Base-by-base conservation (phyloP, 768 basidiomycete genomes). In the Mrakia blollopis region DNA sequence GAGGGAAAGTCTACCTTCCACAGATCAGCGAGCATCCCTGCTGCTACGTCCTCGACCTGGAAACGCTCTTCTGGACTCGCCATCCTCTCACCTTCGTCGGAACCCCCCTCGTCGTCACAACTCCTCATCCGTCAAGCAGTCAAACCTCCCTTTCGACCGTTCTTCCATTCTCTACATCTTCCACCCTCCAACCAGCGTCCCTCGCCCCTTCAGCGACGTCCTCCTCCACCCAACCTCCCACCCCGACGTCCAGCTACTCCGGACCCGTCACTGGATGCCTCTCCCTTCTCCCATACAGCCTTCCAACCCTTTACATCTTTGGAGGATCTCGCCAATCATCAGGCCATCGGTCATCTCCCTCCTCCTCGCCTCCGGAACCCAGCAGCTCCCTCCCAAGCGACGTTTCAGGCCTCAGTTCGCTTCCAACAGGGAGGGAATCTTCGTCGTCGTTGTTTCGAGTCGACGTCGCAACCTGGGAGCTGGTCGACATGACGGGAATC, bases 1-100 rank as follows among this genome's bases (percentile, higher is more conserved):
- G 71, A 28, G 47, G 47, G 3, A 72, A 57, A 54, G 32, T 72
- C 32, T 72, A 72, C 23, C 30, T 72, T 9, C 71, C 71, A 37
- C 28, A 32, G 21, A 30, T 72, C 35, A 32, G 30, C 50, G 54
- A 72, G 50, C 13, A 3, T 7, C 71, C 71, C 18, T 52, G 32
- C 52, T 72, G 71, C 54, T 72, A 72, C 50, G 54, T 72, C 9
- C 71, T 72, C 30, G 52, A 72, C 50, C 21, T 72, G 7, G 71
- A 52, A 11, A 39, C 54, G n/a, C 54, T 72, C 47, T 30, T 25
- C 54, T 72, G 71, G 71, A 54, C 71, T 39, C 65, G 65, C 2
- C 65, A 68, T 23, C 13, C 65, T 10, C 65, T 68, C 65, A 44
- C 35, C 23, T 25, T 39, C 35, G 25, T 68, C 37, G 65, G 65